Base-by-base conservation (phyloP, 1,284 basidiomycete species). In the Naganishia cerealis region DNA sequence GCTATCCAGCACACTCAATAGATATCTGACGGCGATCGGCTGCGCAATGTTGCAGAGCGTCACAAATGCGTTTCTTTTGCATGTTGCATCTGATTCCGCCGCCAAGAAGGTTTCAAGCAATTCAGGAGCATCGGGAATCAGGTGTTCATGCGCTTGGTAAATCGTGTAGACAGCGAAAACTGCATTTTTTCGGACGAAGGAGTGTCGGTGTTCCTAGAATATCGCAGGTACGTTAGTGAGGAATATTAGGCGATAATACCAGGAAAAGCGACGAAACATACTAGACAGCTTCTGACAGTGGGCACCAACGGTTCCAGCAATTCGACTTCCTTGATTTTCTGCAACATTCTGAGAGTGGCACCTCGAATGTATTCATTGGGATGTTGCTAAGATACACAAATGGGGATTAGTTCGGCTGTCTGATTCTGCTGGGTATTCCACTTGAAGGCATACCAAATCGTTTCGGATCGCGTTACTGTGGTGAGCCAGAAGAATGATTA, bases 281-380 rank as follows among this genome's bases (percentile, higher is more conserved):
- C 82, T 70, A 99, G 88, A 80, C 94, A 98, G 54, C 91, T 85
- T 55, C 95, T 89, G 75, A 93, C 92, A 40, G 90, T 93, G 5
- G 96, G 94, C 69, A 99, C 87, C 68, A 99, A 87, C 18, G 96
- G 95, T 82, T 99, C 96, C 46, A 99, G 87, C 18, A 99, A 87
- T 81, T 99, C 96, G 8, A 88, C 84, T 76, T 99, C 96, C 78
- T 91, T 90, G 66, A 94, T 86, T 84, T 99, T 99, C 82, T 97
- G 93, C 12, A 99, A 86, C 83, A 96, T 97, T 53, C 96, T 90
- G 42, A 99, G 87, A 9, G 94, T 97, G 43, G 93, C 93, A 62
- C 96, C 96, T 48, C 96, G 91, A 74, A 99, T 98, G 82, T 98
- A 99, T 84, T 99, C 96, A 79, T 99, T 99, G 7, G 96, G 94